These are phyloP conservation scores for Pleurotus cornucopiae DNA, from an alignment of 768 basidiomycete species.

Conservation along the genomic window DNA sequence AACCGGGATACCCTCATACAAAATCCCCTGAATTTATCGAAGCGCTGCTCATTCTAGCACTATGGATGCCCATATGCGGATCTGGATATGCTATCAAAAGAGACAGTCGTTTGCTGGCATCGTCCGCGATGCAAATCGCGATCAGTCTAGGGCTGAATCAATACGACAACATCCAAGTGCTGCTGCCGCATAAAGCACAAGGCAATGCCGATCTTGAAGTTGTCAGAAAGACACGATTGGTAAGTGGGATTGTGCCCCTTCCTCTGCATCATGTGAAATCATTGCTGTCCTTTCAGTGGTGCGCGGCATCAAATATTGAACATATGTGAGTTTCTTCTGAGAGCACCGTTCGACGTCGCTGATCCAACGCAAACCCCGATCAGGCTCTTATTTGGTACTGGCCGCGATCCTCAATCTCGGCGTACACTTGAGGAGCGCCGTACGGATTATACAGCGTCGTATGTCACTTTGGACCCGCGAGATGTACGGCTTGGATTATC, in stretches of 20 bases:
- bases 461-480: conserved; percentile 16
- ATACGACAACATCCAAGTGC: not conserved
- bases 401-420: conserved; percentile 33
- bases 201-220: not conserved
- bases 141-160: conserved; percentile 34
- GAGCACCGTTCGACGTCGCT: not conserved
- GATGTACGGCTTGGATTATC: conserved; percentile 33
- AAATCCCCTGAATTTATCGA: conserved; percentile 38
- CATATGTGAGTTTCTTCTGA: conserved; percentile 26
- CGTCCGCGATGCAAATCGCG: conserved; percentile 42
- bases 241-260: not conserved
- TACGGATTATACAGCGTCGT: not conserved
- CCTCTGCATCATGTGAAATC: not conserved
- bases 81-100: conserved; percentile 20
- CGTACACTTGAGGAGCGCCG: conserved; percentile 16
- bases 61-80: conserved; percentile 39
- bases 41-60: conserved; percentile 35
- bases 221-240: not conserved
- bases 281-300: not conserved
- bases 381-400: conserved; percentile 40
- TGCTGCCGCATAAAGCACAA: not conserved
- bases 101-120: conserved; percentile 35
- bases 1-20: conserved; percentile 35
- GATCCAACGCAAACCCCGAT: not conserved
- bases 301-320: conserved; percentile 17